Evolutionary conservation across 106 monocot species (phyloP), one percentile per base, ranked within the genome.

Genomic region (Acanthochlamys bracteata): DNA sequence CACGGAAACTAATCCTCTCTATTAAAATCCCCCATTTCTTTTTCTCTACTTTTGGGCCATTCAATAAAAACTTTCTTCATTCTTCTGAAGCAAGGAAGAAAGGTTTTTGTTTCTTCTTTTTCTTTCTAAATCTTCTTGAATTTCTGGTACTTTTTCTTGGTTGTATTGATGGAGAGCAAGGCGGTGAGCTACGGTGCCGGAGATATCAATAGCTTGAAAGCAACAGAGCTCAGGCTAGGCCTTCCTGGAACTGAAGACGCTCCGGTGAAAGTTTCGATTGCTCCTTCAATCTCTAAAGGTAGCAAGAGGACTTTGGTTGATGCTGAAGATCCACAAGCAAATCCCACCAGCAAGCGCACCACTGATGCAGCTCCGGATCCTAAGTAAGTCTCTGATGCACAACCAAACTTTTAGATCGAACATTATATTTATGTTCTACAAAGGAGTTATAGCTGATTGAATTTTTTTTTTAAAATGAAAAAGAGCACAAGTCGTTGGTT

Each of bases 401-500:
- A n/a, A n/a, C n/a, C n/a, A n/a, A n/a, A n/a, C n/a, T n/a, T n/a
- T n/a, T n/a, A n/a, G 33, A 33, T 33, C 33, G 1, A 33, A 3
- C 33, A 6, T 1, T 6, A 3, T 33, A 3, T 33, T 6, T 33
- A 3, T 33, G 33, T 33, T 6, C 33, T 33, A 33, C 33, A 6
- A 33, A 33, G 1, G 33, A 6, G 1, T 33, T 6, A 33, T 33
- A 33, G 33, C 33, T 51, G 10, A 51, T 51, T 13, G n/a, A 19
- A 19, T 51, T 51, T 51, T 19, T 33, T 33, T 33, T 1, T 33
- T 33, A 6, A 33, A 3, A 33, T 6, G 33, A 33, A 3, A 33
- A 3, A 93, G 93, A 76, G 80, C 78, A 20, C 93, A 80, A 66
- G 79, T 89, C 7, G 89, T 94, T 10, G 93, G 93, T 10, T 94